Percentiles rank a stretch among this genome's conserved stretches.
These are phyloP conservation scores for Lobosporangium transversale DNA, from an alignment of 192 early-diverging fungal genomes.

Conservation along the genomic window DNA sequence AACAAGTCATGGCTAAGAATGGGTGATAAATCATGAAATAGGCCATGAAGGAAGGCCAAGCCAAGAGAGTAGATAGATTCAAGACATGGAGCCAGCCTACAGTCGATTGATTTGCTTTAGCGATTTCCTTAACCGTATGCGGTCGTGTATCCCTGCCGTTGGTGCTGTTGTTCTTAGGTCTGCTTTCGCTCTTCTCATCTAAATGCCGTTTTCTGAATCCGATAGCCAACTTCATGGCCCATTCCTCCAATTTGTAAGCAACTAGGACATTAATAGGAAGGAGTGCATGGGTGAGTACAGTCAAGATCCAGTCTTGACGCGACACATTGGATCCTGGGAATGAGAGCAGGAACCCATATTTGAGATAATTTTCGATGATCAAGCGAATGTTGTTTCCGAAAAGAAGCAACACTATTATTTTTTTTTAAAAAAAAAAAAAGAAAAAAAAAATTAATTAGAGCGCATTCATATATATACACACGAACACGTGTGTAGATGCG, in stretches of 20 bases:
- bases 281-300: conserved; percentile 58
- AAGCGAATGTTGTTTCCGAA: conserved; percentile 85
- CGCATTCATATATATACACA: no score
- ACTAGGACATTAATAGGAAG: conserved; percentile 64
- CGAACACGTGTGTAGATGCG: no score
- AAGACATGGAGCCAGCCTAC: conserved; percentile 58
- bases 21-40: conserved; percentile 78
- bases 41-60: conserved; percentile 70
- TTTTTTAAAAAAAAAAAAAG: conserved; percentile 9
- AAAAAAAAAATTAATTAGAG: conserved; percentile 2
- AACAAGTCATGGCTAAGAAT: conserved; percentile 67
- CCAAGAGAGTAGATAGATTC: conserved; percentile 66
- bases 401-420: conserved; percentile 77
- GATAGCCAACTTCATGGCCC: conserved; percentile 32
- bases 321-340: conserved; percentile 67
- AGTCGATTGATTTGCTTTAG: conserved; percentile 27
- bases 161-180: background rate
- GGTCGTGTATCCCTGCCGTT: background rate
- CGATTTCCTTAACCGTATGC: conserved; percentile 32
- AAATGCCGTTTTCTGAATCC: conserved; percentile 35
- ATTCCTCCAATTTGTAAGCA: conserved; percentile 71
- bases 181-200: conserved; percentile 10
- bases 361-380: conserved; percentile 88
- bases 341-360: conserved; percentile 85
- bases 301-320: conserved; percentile 65